phyloP scores from a whole-genome alignment of 768 basidiomycete genomes.

The Pisolithus sp. region DNA sequence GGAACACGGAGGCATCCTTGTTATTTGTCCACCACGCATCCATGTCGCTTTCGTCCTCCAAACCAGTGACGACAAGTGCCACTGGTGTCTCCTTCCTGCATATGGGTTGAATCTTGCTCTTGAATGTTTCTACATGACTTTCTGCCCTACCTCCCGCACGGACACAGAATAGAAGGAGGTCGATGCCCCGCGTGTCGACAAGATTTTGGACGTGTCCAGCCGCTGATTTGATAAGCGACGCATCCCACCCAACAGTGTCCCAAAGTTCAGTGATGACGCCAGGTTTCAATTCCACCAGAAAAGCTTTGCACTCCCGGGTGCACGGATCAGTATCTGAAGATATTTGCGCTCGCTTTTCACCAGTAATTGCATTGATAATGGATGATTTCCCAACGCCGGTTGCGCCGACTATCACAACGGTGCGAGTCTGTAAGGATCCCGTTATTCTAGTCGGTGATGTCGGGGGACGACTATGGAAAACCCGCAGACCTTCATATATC shows the following conservation, averaged over 20 bases:
- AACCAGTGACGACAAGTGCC: constrained; percentile 12
- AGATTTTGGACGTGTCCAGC: neutral
- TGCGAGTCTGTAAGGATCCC: neutral
- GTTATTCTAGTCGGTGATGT: neutral
- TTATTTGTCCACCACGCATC: constrained; percentile 28
- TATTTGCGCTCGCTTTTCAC: neutral
- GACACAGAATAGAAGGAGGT: neutral
- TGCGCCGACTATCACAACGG: neutral
- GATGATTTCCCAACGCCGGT: constrained; percentile 1
- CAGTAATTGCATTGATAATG: constrained; percentile 1
- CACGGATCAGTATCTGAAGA: neutral
- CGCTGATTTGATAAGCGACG: neutral
- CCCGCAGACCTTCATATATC: too few relatives aligned
- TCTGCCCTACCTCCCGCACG: neutral
- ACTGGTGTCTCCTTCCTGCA: neutral
- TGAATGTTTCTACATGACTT: neutral
- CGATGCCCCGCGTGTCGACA: neutral
- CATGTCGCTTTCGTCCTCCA: constrained; percentile 16
- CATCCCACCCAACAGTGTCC: neutral
- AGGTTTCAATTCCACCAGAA: neutral
- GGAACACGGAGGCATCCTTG: constrained; percentile 1
- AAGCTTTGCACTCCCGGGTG: neutral
- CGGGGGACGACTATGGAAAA: neutral
- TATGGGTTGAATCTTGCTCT: neutral
- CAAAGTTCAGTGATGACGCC: neutral